A percentile compares a stretch with the other conserved stretches of the same genome.
Conservation (phyloP, 441 rosid genomes). For the Bocquillonia castaneifolia region DNA sequence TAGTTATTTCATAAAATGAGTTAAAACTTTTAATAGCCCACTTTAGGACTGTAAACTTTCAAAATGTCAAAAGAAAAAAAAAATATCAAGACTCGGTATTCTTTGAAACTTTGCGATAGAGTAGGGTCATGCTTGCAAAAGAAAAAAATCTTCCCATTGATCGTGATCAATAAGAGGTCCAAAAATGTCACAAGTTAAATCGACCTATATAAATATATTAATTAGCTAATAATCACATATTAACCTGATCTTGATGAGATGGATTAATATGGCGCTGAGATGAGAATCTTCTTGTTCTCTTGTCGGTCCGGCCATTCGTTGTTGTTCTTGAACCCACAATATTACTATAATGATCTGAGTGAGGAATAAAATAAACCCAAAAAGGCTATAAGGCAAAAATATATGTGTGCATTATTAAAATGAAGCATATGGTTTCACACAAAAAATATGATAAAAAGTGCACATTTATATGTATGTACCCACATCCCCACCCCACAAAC, state of each 20-base stretch:
- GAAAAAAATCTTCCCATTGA: not conserved
- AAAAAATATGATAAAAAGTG: conserved; percentile 3
- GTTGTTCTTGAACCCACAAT: conserved; percentile 20
- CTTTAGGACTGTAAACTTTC: no score
- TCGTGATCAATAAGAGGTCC: not conserved
- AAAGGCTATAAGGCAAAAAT: not conserved
- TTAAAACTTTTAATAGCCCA: no score
- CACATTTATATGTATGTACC: no score
- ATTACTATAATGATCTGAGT: not conserved
- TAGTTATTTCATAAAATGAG: no score
- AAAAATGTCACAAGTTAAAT: not conserved
- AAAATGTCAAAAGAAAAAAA: no score
- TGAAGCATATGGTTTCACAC: no score
- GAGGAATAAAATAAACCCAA: not conserved
- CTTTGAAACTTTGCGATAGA: no score
- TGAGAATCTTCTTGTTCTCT: conserved; percentile 30
- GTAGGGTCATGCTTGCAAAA: no score
- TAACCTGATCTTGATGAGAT: conserved; percentile 46
- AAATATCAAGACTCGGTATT: no score
- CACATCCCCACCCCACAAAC: no score
- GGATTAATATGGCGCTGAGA: conserved; percentile 21
- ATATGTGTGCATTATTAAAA: not conserved
- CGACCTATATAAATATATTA: no score
- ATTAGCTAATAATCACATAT: not conserved
- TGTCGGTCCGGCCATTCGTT: conserved; percentile 23